Conservation (phyloP, 2,329 filamentous ascomycete genomes). For the Sodiomyces alkalinus region DNA sequence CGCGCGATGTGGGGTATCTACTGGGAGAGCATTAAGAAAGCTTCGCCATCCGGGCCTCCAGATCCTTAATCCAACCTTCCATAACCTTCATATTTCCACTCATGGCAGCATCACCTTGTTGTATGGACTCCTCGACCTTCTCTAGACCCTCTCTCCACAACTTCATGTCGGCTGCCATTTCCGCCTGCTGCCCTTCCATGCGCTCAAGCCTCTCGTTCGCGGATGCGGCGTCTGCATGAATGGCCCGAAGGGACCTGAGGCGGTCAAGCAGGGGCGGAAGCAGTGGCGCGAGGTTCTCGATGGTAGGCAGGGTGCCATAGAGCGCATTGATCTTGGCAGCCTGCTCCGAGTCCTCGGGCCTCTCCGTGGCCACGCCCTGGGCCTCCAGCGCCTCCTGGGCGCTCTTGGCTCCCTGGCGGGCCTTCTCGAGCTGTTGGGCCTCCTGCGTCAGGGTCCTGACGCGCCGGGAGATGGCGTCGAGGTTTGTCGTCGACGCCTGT, state of each 20-base stretch:
- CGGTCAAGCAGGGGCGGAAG: conserved; percentile 76
- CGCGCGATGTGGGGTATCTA: conserved; percentile 26
- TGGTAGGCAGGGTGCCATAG: conserved; percentile 75
- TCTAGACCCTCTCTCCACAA: conserved; percentile 73
- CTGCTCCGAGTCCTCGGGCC: conserved; percentile 48
- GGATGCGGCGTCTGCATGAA: conserved; percentile 76
- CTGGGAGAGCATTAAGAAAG: conserved; percentile 23
- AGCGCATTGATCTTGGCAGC: conserved; percentile 79
- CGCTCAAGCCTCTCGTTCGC: conserved; percentile 64
- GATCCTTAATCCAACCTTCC: conserved; percentile 73
- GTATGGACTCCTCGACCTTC: conserved; percentile 62
- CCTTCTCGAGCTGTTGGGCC: conserved; percentile 55
- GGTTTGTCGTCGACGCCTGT: conserved; percentile 53
- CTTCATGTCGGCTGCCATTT: conserved; percentile 71
- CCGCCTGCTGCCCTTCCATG: conserved; percentile 64
- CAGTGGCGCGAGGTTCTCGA: conserved; percentile 72
- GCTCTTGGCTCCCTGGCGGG: conserved; percentile 44
- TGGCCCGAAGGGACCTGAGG: conserved; percentile 63
- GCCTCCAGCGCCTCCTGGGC: conserved; percentile 41
- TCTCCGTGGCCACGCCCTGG: conserved; percentile 24
- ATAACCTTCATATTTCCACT: conserved; percentile 71
- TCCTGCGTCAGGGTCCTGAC: conserved; percentile 58
- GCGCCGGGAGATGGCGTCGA: conserved; percentile 56
- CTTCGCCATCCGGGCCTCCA: conserved; percentile 62
- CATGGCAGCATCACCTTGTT: conserved; percentile 53